A percentile compares a stretch with the other conserved stretches of the same genome.
Evolutionary conservation across 345 rosid genomes (phyloP).

Genomic region (Draba incana): DNA sequence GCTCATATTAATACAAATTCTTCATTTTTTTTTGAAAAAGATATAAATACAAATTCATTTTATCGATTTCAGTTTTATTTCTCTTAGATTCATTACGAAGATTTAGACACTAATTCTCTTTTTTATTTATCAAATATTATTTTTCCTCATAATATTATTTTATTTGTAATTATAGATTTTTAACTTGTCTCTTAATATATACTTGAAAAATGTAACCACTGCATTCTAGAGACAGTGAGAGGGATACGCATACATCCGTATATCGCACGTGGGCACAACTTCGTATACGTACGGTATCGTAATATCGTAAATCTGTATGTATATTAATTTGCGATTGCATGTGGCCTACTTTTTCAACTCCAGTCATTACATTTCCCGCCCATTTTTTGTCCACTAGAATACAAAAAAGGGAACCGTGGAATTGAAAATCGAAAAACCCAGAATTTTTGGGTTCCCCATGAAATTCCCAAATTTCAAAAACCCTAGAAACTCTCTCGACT

Average conservation of each 20-base stretch:
- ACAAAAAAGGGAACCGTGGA: neutral
- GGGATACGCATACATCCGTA: neutral
- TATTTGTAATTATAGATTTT: too few relatives aligned
- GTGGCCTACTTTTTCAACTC: neutral
- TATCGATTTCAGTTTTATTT: too few relatives aligned
- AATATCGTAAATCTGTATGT: neutral
- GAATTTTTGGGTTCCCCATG: neutral
- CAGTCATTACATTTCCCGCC: slow-evolving; percentile 4
- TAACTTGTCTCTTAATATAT: too few relatives aligned
- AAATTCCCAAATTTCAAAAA: neutral
- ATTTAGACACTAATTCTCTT: too few relatives aligned
- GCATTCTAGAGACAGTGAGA: too few relatives aligned
- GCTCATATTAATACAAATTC: too few relatives aligned
- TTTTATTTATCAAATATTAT: too few relatives aligned
- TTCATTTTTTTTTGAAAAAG: too few relatives aligned
- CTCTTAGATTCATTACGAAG: too few relatives aligned
- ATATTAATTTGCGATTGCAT: neutral
- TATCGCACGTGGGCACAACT: neutral
- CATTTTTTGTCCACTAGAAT: neutral
- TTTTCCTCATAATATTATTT: too few relatives aligned
- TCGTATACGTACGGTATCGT: neutral
- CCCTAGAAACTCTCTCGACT: neutral
- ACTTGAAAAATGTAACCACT: too few relatives aligned
- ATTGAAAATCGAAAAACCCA: neutral
- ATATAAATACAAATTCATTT: too few relatives aligned